Evolutionary conservation across 495 filamentous ascomycete genomes (phyloP), one percentile per base, ranked within the genome.

Genomic region (Thermochaetoides thermophila): DNA sequence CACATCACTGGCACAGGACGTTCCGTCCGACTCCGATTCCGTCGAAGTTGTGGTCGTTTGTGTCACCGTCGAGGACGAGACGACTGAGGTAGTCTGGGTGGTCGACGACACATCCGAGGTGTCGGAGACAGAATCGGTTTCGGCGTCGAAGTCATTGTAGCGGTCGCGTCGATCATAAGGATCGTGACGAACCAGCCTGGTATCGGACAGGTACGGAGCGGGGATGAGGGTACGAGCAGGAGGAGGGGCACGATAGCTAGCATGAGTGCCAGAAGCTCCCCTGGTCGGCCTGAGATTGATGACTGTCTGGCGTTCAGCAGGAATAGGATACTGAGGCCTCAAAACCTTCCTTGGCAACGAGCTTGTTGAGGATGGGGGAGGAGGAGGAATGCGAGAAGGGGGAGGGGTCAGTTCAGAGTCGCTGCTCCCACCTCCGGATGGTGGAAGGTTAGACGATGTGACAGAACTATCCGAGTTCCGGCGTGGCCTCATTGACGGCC

Each of bases 101-200:
- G 52, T 65, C 29, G 56, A 39, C 11, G 61, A 65, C 17, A 64
- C 47, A 18, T 61, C 55, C 1, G 61, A 65, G 0, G 53, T 52
- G 11, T 53, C 53, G 1, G 61, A 63, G 27, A 59, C 48, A 14
- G 60, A 60, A 38, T 62, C 61, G 12, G 58, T 62, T 27, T 60
- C 56, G 1, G 43, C 39, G 31, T 55, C 52, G 5, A 26, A 29
- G 29, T 46, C 42, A 11, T 21, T 31, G 37, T 46, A 42, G 30
- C 37, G 41, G 32, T 53, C 46, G 19, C 38, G 40, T 9, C 27
- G 27, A 12, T 39, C 34, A 14, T 49, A 42, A 1, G 43, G 35
- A 12, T 32, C 17, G 27, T 49, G 12, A 51, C 33, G 12, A 48
- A 27, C 27, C 47, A 40, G 10, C 43, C 38, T 3, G 50, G 40